Base-by-base conservation (phyloP, 352 stramenopile species). In the Phytophthora fragariaefolia region DNA sequence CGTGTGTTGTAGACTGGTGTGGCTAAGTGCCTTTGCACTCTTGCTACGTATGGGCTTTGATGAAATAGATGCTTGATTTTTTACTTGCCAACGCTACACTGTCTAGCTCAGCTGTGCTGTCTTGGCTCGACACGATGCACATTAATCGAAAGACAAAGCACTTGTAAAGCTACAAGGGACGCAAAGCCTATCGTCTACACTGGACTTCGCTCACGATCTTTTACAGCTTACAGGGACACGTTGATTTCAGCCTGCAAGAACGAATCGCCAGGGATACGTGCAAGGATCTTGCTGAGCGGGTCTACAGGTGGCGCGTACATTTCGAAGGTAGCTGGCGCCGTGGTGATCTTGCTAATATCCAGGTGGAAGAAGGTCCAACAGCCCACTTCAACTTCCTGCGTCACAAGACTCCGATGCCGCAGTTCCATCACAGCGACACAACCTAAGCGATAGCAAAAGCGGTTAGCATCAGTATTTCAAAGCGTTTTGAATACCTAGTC, bases 361-460 rank as follows among this genome's bases (percentile, higher is more conserved):
- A 96, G 58, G 18, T 89, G 87, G 81, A 96, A 95, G 71, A 96
- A 96, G 24, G 89, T 96, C 89, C 89, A 96, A 69, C 86, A 95
- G 58, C 87, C 86, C 26, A 96, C 87, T 75, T 96, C 89, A 53
- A 92, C 80, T 73, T 95, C 85, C 45, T 95, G 81, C 8, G 86
- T 95, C 30, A 93, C 74, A 47, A 92, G 74, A 66, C 83, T 96
- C 38, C 86, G 84, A 74, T 96, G 85, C 42, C 85, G 82, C 54
- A 96, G 67, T 71, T 96, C 89, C 86, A 96, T 92, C 22, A 96
- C 86, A 4, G 89, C 89, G 17, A 96, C 85, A 54, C 87, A 94
- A 56, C 89, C 87, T 93, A 77, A 24, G 12, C 50, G 13, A 61
- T 56, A 10, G 34, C 50, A 59, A 56, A 36, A 2, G 47, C 24